phyloP scores from a whole-genome alignment of 805 yeast genomes.

The Wickerhamiella allomyrinae region DNA sequence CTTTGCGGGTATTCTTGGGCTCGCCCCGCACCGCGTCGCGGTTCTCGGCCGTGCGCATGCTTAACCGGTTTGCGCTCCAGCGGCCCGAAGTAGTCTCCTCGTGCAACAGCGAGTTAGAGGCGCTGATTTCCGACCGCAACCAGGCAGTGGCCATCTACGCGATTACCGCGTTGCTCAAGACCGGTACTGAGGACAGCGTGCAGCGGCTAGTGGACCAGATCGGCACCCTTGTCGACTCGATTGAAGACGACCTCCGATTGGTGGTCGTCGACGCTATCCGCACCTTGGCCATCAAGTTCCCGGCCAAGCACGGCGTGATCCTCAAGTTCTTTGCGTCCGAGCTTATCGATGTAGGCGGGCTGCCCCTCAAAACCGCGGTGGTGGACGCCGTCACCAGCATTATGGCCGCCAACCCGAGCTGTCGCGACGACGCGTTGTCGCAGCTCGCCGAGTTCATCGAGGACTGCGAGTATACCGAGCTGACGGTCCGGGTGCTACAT shows the following conservation, averaged over 20 bases:
- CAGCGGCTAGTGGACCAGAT: conserved; percentile 81
- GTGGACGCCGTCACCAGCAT: conserved; percentile 89
- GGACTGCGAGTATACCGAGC: conserved; percentile 92
- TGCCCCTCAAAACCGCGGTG: conserved; percentile 68
- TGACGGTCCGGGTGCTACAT: conserved; percentile 84
- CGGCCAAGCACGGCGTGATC: conserved; percentile 73
- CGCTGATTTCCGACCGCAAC: conserved; percentile 73
- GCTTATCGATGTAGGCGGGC: conserved; percentile 83
- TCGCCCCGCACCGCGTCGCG: conserved; percentile 83
- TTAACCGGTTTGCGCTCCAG: conserved; percentile 70
- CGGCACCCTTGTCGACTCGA: conserved; percentile 78
- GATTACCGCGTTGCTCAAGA: conserved; percentile 86
- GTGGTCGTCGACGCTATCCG: conserved; percentile 92
- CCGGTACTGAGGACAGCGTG: conserved; percentile 81
- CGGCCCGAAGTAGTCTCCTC: conserved; percentile 58
- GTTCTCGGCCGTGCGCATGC: conserved; percentile 83
- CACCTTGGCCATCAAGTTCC: conserved; percentile 83
- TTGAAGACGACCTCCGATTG: conserved; percentile 88
- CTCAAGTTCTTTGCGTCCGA: conserved; percentile 68
- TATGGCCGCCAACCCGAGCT: conserved; percentile 71
- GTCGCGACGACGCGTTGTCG: conserved; percentile 70
- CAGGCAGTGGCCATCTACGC: conserved; percentile 93
- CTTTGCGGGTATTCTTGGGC: conserved; percentile 62
- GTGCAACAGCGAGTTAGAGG: conserved; percentile 76
- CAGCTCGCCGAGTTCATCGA: conserved; percentile 92